A percentile compares a stretch with the other conserved stretches of the same genome.
These are phyloP conservation scores for Periconia sp. DNA, from an alignment of 2,329 filamentous ascomycete species.

Conservation along the genomic window DNA sequence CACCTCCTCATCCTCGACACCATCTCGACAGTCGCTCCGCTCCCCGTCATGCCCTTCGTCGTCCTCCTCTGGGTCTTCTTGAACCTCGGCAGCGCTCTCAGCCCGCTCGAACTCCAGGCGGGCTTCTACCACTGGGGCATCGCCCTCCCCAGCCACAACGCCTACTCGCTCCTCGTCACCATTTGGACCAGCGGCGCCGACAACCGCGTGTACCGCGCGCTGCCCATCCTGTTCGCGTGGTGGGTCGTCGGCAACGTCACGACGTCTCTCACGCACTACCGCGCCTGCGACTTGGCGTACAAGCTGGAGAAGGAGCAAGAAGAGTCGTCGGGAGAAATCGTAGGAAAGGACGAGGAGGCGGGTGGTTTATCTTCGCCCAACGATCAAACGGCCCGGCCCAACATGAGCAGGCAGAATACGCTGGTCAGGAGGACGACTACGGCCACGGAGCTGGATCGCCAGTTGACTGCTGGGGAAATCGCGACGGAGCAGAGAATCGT, in stretches of 20 bases:
- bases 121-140: conserved; percentile 52
- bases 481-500: conserved; percentile 18
- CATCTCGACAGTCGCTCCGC: conserved; percentile 50
- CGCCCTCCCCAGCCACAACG: conserved; percentile 49
- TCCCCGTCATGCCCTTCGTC: conserved; percentile 52
- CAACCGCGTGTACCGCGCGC: conserved; percentile 45
- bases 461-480: conserved; percentile 12
- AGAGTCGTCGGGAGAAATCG: not conserved
- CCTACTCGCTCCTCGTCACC: conserved; percentile 50
- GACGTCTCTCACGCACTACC: conserved; percentile 23
- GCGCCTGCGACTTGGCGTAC: conserved; percentile 30
- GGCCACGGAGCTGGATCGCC: conserved; percentile 7
- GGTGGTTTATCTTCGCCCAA: not conserved
- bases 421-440: not conserved
- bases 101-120: conserved; percentile 52
- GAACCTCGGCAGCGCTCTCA: conserved; percentile 52
- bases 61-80: conserved; percentile 53
- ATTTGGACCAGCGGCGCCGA: conserved; percentile 54
- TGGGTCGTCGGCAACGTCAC: conserved; percentile 35
- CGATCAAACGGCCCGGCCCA: not conserved
- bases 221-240: conserved; percentile 54
- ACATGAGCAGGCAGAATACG: conserved; percentile 1
- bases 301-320: conserved; percentile 16
- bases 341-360: conserved; percentile 12
- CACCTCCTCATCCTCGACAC: conserved; percentile 55